Evolutionary conservation across 78 protist species (phyloP), one percentile per base, ranked within the genome.

Genomic region (Bigelowiella natans): DNA sequence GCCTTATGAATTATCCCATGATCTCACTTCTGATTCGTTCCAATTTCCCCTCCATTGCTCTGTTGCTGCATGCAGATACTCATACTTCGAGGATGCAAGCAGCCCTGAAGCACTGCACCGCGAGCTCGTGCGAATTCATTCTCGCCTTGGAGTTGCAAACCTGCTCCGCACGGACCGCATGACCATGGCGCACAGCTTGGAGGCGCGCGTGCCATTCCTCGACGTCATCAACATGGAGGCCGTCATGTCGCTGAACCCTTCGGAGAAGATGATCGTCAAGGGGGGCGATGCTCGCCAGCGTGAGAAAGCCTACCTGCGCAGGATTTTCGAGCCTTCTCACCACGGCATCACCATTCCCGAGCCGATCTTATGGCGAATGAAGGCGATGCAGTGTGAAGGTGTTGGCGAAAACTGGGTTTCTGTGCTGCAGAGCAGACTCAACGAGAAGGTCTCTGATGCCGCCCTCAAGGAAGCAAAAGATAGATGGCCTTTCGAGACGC

Each of bases 341-440:
- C n/a, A n/a, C n/a, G n/a, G n/a, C n/a, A n/a, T 51, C 29, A 37
- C 38, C 2, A 0, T 31, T 36, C 91, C 86, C 26, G 82, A 11
- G 34, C 39, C 38, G 38, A 38, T 89, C 3, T 83, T 90, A 36
- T 90, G 84, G 84, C 84, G 92, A 2, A 85, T 51, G 36, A 90
- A 90, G 88, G 92, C 82, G 83, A 85, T 73, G 92, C 83, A 73
- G 36, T 83, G 82, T 31, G 92, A 90, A 39, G 92, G 92, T 18
- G 92, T 90, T 18, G 92, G 92, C 7, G 39, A 83, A 83, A 34
- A 38, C 84, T 90, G 92, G 92, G 83, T 90, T 31, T 73, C 39
- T 40, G 38, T 38, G 39, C 92, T 90, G 38, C 82, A 90, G 92
- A 83, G 36, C 37, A 83, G 7, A 39, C 18, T n/a, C 38, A 39